phyloP scores from a whole-genome alignment of 305 asterid species.

The Solanum hybrid region DNA sequence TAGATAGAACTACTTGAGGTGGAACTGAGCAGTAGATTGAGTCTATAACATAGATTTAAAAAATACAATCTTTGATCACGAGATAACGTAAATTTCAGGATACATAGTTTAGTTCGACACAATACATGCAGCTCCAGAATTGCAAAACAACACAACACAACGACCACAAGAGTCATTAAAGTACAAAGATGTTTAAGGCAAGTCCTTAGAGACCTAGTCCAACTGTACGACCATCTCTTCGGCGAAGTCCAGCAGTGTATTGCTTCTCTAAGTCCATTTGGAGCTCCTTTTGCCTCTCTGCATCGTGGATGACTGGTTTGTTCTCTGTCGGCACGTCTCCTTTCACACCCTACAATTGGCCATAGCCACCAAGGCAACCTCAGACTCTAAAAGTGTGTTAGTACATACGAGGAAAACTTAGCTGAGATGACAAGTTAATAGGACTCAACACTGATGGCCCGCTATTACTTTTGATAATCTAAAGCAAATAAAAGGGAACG shows the following conservation, averaged over 20 bases:
- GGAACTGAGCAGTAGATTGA: background rate
- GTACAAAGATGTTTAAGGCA: background rate
- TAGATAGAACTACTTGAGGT: background rate
- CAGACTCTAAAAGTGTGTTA: conserved; percentile 96
- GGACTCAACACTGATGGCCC: background rate
- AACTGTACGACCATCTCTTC: conserved; percentile 95
- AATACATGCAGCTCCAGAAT: background rate
- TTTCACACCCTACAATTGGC: conserved; percentile 99
- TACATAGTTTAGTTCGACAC: background rate
- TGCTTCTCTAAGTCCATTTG: conserved; percentile 93
- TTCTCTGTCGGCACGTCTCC: conserved; percentile 52
- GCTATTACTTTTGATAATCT: background rate
- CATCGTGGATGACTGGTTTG: conserved; percentile 48
- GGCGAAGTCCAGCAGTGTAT: conserved; percentile 91
- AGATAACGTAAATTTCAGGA: background rate
- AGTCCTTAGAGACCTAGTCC: conserved; percentile 74
- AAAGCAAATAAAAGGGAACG: conserved; percentile 9
- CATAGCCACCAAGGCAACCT: conserved; percentile 90
- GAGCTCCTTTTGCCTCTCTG: conserved; percentile 82
- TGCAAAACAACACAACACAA: background rate
- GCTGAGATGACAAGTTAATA: background rate
- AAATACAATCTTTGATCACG: background rate
- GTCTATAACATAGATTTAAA: background rate
- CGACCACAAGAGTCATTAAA: background rate
- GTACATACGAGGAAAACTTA: conserved; percentile 31